Base-by-base conservation (phyloP, 306 rosid species). In the Quercus glauca region DNA sequence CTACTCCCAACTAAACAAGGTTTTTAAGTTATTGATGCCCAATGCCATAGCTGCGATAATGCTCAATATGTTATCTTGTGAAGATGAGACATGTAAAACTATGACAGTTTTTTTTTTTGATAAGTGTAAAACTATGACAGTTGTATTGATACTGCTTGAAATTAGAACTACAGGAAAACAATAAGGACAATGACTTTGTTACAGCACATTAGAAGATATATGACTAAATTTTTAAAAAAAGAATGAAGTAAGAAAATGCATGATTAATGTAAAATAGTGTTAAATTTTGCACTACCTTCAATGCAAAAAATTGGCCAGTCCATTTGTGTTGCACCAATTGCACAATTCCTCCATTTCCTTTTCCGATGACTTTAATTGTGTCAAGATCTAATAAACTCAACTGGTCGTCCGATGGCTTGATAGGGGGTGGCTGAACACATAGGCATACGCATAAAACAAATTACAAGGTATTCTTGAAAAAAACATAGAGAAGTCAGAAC, bases 321-420 rank as follows among this genome's bases (percentile, higher is more conserved):
- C 98, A 95, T 90, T 95, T 95, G 89, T 95, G 99, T 72, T 88
- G 96, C 77, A 95, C 99, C 93, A 95, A 76, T 80, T 92, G 99
- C 82, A 95, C 99, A 57, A 86, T 87, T 77, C 98, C 99, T 20
- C 99, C 96, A 84, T 81, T 91, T 80, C 99, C 99, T 81, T 95
- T 95, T 56, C 99, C 99, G 41, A 95, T 91, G 78, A 95, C 98
- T 83, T 95, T 95, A 83, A 95, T 86, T 55, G 77, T 75, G 70
- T 90, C 97, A 63, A 95, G 67, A 75, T 95, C 99, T 7, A 84
- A 92, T 81, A 95, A 86, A 80, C 76, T 75, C 87, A 95, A 80
- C 86, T 95, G 97, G 81, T 94, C 52, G 65, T 92, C 99, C n/a
- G 82, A 58, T 75, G 97, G 87, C 85, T 83, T 90, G 86, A 94